Evolutionary conservation across 371 early-diverging fungal genomes (phyloP).

Genomic region (Thermomucor indicae-seudaticae): DNA sequence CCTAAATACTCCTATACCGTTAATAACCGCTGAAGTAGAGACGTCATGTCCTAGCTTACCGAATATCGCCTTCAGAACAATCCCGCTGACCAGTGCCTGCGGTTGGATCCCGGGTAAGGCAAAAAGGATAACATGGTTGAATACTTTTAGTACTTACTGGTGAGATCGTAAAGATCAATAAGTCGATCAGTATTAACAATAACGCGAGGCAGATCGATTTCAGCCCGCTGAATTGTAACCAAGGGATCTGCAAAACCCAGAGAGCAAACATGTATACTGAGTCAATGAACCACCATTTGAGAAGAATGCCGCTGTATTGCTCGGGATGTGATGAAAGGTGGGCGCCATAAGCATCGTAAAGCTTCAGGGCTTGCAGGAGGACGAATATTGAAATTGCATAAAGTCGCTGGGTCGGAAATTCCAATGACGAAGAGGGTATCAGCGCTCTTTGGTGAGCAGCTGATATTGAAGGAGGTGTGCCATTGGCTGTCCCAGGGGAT

Average conservation of each 20-base stretch:
- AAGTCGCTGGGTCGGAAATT: conserved; percentile 41
- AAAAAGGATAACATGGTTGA: background rate
- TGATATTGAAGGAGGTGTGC: conserved; percentile 1
- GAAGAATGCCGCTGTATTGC: conserved; percentile 14
- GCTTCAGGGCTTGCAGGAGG: conserved; percentile 28
- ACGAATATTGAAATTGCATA: conserved; percentile 34
- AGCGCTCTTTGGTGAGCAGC: conserved; percentile 28
- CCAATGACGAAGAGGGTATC: conserved; percentile 33
- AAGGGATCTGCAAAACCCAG: conserved; percentile 38
- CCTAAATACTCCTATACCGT: conserved; percentile 10
- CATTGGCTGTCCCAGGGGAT: conserved; percentile 4
- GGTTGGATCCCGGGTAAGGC: background rate
- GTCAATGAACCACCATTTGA: conserved; percentile 35
- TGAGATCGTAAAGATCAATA: conserved; percentile 26
- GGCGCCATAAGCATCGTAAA: conserved; percentile 15
- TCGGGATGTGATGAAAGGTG: conserved; percentile 28
- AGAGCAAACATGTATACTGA: conserved; percentile 22
- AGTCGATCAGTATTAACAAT: conserved; percentile 12
- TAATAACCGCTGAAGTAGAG: background rate
- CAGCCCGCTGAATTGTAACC: conserved; percentile 36
- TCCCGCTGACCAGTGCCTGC: conserved; percentile 8
- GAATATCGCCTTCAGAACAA: conserved; percentile 6
- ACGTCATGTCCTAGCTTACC: conserved; percentile 3
- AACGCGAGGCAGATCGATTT: conserved; percentile 23
- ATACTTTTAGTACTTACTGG: conserved; percentile 16